Conservation (phyloP, 768 basidiomycete genomes). For the Boletus rufocinnamomeus region DNA sequence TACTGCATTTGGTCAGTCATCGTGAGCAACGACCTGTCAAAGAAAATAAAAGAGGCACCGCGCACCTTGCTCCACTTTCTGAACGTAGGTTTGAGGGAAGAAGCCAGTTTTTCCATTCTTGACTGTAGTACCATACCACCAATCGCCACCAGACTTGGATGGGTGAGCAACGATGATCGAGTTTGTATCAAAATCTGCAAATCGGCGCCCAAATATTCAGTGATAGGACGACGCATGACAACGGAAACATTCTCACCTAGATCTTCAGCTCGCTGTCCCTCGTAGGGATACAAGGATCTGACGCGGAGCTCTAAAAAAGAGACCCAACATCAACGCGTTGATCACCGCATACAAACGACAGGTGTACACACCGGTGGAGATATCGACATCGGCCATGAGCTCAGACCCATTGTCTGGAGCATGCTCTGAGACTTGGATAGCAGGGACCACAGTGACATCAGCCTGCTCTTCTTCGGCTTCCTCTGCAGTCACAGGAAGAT, state of each 20-base stretch:
- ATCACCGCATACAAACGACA: neutral
- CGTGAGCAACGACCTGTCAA: neutral
- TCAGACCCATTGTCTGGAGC: constrained; percentile 45
- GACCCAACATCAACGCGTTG: constrained; percentile 1
- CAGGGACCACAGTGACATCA: constrained; percentile 42
- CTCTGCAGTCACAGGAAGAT: constrained; percentile 54
- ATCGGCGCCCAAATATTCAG: constrained; percentile 1
- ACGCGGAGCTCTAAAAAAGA: constrained; percentile 62
- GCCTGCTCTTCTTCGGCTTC: constrained; percentile 60
- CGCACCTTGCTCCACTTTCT: constrained; percentile 64
- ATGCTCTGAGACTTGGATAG: constrained; percentile 57
- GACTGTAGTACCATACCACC: constrained; percentile 86
- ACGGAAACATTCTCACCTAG: constrained; percentile 57
- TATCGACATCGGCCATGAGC: constrained; percentile 73
- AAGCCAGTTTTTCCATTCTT: constrained; percentile 73
- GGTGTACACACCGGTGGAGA: constrained; percentile 49
- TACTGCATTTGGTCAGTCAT: constrained; percentile 37
- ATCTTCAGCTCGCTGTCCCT: constrained; percentile 87
- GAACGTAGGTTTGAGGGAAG: constrained; percentile 90
- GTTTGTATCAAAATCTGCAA: constrained; percentile 77
- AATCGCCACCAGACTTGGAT: constrained; percentile 81
- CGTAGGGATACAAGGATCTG: constrained; percentile 81
- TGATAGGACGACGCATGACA: neutral
- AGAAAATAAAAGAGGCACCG: neutral
- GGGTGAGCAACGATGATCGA: constrained; percentile 78